Percentiles rank a stretch among this genome's conserved stretches.
These are phyloP conservation scores for Tolypocladium tundrense DNA, from an alignment of 2,329 filamentous ascomycete species.

Conservation along the genomic window DNA sequence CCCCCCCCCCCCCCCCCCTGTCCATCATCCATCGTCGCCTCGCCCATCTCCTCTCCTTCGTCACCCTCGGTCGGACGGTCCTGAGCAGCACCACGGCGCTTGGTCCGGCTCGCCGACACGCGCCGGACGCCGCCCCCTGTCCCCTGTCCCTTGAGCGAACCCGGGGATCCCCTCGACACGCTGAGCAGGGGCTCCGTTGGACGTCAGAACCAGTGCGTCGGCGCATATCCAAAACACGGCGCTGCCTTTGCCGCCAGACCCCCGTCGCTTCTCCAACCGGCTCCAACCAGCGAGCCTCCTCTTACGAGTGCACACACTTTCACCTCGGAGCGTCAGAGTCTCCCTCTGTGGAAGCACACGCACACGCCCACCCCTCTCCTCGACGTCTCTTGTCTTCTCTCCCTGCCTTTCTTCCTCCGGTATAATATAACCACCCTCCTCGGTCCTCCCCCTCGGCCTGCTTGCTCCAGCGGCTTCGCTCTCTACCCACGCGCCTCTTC, in stretches of 20 bases:
- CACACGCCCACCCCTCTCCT: constrained; percentile 5
- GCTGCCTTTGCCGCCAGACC: constrained; percentile 12
- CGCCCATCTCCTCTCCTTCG: neutral
- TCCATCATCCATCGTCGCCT: neutral
- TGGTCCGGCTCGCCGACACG: neutral
- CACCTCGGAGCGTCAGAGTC: neutral
- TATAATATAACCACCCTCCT: neutral
- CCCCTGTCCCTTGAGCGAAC: neutral
- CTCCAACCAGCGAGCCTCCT: constrained; percentile 1
- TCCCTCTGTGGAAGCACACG: neutral
- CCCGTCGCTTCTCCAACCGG: constrained; percentile 4
- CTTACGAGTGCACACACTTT: constrained; percentile 1
- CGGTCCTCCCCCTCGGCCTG: neutral
- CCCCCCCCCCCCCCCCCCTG: neutral
- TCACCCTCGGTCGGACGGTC: neutral
- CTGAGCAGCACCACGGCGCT: constrained; percentile 1
- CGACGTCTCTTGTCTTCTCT: constrained; percentile 4
- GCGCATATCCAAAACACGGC: constrained; percentile 13
- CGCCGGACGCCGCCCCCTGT: neutral
- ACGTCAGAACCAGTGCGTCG: constrained; percentile 11
- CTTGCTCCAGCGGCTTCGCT: neutral
- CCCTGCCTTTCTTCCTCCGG: neutral
- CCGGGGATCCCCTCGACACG: neutral
- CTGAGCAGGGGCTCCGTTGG: constrained; percentile 6
- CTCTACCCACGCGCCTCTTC: neutral